Evolutionary conservation across 257 asterid genomes (phyloP), one percentile per base, ranked within the genome.

Genomic region (Solanum virginianum): DNA sequence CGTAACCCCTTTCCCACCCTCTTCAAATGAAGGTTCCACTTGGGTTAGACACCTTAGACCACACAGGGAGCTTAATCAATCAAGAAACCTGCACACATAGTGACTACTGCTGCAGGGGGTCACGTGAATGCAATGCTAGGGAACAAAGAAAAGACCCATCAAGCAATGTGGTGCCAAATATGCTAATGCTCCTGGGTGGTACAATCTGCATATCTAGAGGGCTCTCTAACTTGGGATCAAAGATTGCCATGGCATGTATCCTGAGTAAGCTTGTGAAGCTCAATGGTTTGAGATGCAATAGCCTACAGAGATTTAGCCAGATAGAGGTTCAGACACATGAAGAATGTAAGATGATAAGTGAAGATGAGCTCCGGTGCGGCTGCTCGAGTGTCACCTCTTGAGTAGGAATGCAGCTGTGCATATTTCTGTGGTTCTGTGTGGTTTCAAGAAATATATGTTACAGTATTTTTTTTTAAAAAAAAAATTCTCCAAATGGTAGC

Each of bases 211-310:
- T 96, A 80, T 92, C 94, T 39, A 92, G 94, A 80, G 97, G 96
- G 43, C 93, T 87, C 88, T 90, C 98, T 80, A 91, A 92, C 90
- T 89, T 96, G 88, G 95, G 97, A 81, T 93, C 96, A 57, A 93
- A 94, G 90, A 94, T 93, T 80, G 98, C 97, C 69, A 90, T 94
- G 95, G 96, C 95, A 12, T 96, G 92, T 88, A 83, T 96, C 85
- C 86, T 92, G 88, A 89, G 91, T 91, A 96, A 92, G 89, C 89
- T 96, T 65, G 91, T 92, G 2, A 91, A 91, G 82, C 91, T 88
- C 70, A 79, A 82, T 81, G 70, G 88, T 83, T 86, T 39, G 84
- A 80, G 85, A 83, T 69, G 86, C 86, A 83, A 54, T 53, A 69
- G 68, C 29, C 36, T 49, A 16, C 81, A 20, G 69, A 51, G 86